Percentiles rank a stretch among this genome's conserved stretches.
Conservation (phyloP, 768 basidiomycete species). For the Phylloporus arenicola region DNA sequence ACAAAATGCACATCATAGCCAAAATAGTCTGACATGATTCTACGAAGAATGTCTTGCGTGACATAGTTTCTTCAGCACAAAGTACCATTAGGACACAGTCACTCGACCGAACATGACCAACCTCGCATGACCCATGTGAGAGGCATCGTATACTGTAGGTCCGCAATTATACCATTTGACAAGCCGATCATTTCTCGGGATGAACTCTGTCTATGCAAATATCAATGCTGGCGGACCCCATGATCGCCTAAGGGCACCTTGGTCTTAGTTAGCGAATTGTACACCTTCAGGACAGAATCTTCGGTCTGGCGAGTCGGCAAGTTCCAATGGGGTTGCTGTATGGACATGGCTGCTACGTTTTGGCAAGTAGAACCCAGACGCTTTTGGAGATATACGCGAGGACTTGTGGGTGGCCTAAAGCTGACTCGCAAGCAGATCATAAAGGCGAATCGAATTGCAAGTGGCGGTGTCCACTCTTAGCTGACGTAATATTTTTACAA, state of each 20-base stretch:
- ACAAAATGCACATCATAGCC: constrained; percentile 97
- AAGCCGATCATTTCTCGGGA: constrained; percentile 59
- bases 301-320: constrained; percentile 33
- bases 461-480: background rate
- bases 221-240: constrained; percentile 7
- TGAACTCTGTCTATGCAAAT: constrained; percentile 63
- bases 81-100: background rate
- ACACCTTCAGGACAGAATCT: constrained; percentile 62
- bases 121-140: constrained; percentile 99
- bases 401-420: constrained; percentile 1
- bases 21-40: constrained; percentile 94
- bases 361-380: constrained; percentile 3
- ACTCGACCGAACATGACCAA: constrained; percentile 26
- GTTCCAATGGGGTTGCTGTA: constrained; percentile 53
- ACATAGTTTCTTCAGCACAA: constrained; percentile 71
- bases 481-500: constrained; percentile 21
- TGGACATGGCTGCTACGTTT: constrained; percentile 39
- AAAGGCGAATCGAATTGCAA: constrained; percentile 1
- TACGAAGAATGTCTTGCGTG: constrained; percentile 27
- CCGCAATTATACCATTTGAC: constrained; percentile 99
- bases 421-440: constrained; percentile 24
- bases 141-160: constrained; percentile 96
- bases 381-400: constrained; percentile 6
- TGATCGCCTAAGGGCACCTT: constrained; percentile 54
- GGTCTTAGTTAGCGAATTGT: constrained; percentile 87